A percentile compares a stretch with the other conserved stretches of the same genome.
Evolutionary conservation across 2,329 filamentous ascomycete genomes (phyloP).

Genomic region (Neophaeococcomyces aloes): DNA sequence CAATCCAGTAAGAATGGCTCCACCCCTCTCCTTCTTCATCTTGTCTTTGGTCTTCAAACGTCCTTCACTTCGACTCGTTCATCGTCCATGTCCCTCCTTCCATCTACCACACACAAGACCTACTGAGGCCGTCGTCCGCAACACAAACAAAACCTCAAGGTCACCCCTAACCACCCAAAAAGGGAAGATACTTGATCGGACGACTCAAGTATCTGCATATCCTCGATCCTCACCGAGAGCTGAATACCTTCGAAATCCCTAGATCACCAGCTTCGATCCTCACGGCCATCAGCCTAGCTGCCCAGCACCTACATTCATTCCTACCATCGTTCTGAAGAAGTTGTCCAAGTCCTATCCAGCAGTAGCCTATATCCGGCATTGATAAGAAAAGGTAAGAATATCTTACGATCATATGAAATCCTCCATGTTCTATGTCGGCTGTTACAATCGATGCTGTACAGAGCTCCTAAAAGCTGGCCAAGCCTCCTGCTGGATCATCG

Average conservation of each 20-base stretch:
- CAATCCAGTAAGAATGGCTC: conserved; percentile 6
- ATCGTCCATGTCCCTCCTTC: conserved; percentile 8
- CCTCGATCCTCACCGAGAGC: conserved; percentile 18
- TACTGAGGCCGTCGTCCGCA: conserved; percentile 8
- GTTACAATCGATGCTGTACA: no score
- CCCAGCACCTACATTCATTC: conserved; percentile 14
- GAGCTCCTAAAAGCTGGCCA: no score
- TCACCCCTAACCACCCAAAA: neutral
- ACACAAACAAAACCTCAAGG: conserved; percentile 6
- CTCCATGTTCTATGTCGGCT: no score
- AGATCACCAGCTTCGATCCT: conserved; percentile 10
- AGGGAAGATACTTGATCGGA: conserved; percentile 16
- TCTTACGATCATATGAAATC: no score
- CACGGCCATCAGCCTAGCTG: conserved; percentile 8
- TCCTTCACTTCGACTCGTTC: conserved; percentile 6
- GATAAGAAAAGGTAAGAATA: no score
- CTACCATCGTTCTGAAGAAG: conserved; percentile 18
- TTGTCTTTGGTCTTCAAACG: conserved; percentile 1
- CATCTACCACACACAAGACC: conserved; percentile 6
- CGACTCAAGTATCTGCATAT: conserved; percentile 18
- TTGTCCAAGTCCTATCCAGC: no score
- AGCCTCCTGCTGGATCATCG: no score
- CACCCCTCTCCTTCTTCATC: conserved; percentile 8
- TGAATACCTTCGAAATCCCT: conserved; percentile 9
- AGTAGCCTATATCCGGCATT: no score